Conservation (phyloP, 495 filamentous ascomycete genomes). For the Penicillium mononematosum region DNA sequence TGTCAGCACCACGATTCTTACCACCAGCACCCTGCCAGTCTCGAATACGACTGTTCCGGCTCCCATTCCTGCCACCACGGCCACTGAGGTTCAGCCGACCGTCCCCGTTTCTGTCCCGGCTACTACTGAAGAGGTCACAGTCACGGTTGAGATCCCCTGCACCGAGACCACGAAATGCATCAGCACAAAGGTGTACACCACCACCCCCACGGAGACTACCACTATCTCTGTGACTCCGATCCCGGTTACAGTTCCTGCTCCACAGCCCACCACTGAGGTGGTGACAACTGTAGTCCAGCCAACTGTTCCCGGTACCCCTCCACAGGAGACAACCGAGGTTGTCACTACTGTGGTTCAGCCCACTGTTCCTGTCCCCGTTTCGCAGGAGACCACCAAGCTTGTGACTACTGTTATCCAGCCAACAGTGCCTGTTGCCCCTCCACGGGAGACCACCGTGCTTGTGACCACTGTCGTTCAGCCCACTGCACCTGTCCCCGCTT, state of each 20-base stretch:
- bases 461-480: not conserved
- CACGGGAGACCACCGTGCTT: not conserved
- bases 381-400: not conserved
- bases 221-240: not conserved
- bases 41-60: not conserved
- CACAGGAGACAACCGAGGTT: not conserved
- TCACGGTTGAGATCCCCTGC: slow-evolving; percentile 5
- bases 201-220: not conserved
- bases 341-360: not conserved
- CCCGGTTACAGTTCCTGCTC: not conserved
- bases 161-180: slow-evolving; percentile 4
- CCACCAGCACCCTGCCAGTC: not conserved
- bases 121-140: not conserved
- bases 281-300: not conserved
- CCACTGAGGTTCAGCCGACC: slow-evolving; percentile 1
- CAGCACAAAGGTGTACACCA: slow-evolving; percentile 4
- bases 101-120: not conserved
- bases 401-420: not conserved
- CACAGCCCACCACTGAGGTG: not conserved
- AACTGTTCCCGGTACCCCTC: not conserved
- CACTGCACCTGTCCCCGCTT: not conserved
- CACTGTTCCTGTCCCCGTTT: not conserved
- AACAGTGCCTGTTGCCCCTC: not conserved
- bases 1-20: slow-evolving; percentile 1
- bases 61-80: not conserved